These are phyloP conservation scores for Bifiguratus adelaidae DNA, from an alignment of 192 early-diverging fungal species.

Conservation along the genomic window DNA sequence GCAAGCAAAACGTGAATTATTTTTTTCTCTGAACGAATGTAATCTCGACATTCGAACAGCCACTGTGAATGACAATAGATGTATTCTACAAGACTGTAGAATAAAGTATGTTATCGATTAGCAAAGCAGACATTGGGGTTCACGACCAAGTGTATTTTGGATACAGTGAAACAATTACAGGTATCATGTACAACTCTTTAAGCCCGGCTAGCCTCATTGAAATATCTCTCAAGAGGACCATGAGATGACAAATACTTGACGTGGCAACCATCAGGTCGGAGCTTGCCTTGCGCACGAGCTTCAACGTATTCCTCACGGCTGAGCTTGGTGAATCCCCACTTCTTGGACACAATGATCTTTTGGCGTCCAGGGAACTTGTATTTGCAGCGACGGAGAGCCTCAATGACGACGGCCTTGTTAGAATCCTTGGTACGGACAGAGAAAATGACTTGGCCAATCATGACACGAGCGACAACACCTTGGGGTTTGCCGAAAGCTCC, in stretches of 20 bases:
- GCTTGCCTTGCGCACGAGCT: conserved; percentile 57
- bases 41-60: no score
- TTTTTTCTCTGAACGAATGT: no score
- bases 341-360: conserved; percentile 98
- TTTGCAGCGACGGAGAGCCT: conserved; percentile 84
- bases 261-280: conserved; percentile 90
- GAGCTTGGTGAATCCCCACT: conserved; percentile 99
- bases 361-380: conserved; percentile 99
- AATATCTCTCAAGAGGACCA: conserved; percentile 58
- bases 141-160: no score
- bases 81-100: no score
- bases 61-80: no score
- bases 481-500: conserved; percentile 98
- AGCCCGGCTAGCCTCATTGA: no score
- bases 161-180: no score
- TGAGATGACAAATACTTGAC: conserved; percentile 89
- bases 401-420: conserved; percentile 89
- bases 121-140: no score
- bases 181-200: no score
- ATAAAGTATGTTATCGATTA: no score
- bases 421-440: conserved; percentile 92
- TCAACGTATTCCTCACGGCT: conserved; percentile 82
- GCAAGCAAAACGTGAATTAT: no score
- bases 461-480: conserved; percentile 91
- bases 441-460: conserved; percentile 96